Conservation (phyloP, 768 basidiomycete species). For the Tricholoma matsutake region DNA sequence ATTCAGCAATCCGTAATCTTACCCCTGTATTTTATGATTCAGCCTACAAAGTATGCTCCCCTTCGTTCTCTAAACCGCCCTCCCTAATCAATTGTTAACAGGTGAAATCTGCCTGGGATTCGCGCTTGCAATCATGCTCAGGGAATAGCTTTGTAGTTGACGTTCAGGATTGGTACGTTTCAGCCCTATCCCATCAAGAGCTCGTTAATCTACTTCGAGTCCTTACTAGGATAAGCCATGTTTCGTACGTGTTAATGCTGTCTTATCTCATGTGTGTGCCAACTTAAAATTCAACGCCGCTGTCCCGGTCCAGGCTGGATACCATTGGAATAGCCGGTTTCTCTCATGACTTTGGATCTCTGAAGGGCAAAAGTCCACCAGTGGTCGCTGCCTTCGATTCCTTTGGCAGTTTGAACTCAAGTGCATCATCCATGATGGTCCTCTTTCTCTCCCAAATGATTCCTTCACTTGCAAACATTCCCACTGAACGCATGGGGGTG, state of each 20-base stretch:
- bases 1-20: conserved; percentile 36
- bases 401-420: conserved; percentile 25
- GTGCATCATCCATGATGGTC: conserved; percentile 25
- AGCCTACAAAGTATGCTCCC: conserved; percentile 40
- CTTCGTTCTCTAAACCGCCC: background rate
- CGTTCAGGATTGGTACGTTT: conserved; percentile 42
- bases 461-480: conserved; percentile 33
- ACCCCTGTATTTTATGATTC: conserved; percentile 50
- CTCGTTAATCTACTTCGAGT: conserved; percentile 18
- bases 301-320: conserved; percentile 43
- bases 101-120: conserved; percentile 30
- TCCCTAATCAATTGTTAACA: conserved; percentile 3
- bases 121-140: conserved; percentile 24
- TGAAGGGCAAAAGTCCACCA: conserved; percentile 3
- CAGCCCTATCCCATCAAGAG: background rate
- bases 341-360: too few species aligned
- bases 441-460: conserved; percentile 35
- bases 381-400: conserved; percentile 41
- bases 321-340: conserved; percentile 34
- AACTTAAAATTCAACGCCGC: too few species aligned
- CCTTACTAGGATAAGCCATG: too few species aligned
- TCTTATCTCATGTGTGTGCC: too few species aligned
- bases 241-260: too few species aligned
- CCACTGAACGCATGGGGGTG: conserved; percentile 20
- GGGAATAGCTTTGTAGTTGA: conserved; percentile 42